Evolutionary conservation across 169 alveolate species (phyloP).

Genomic region (Pseudocohnilembus persalinus): DNA sequence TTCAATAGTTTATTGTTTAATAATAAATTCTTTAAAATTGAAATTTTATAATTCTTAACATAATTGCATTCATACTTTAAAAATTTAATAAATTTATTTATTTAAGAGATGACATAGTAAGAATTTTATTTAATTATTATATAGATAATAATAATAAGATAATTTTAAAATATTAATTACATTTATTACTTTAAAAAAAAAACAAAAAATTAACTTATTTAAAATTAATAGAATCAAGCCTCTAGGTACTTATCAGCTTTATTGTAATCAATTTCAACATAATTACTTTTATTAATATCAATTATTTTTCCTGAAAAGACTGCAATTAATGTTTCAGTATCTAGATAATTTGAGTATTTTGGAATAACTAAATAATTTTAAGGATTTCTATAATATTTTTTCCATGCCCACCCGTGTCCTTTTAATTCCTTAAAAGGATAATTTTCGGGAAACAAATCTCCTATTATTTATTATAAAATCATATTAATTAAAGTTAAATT

Average conservation of each 20-base stretch:
- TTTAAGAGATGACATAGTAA: no score
- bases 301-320: not conserved
- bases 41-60: no score
- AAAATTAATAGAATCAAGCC: not conserved
- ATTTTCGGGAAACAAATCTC: not conserved
- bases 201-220: no score
- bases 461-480: no score
- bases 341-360: not conserved
- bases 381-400: not conserved
- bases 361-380: not conserved
- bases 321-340: not conserved
- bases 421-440: not conserved
- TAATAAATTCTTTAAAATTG: no score
- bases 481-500: not conserved
- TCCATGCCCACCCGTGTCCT: not conserved
- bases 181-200: no score
- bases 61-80: no score
- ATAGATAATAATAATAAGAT: no score
- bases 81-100: no score
- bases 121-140: no score
- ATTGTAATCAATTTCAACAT: not conserved
- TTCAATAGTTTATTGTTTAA: no score
- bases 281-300: not conserved
- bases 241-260: not conserved
- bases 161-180: no score